Conservation (phyloP, 768 basidiomycete genomes). For the Suillus alpinus region DNA sequence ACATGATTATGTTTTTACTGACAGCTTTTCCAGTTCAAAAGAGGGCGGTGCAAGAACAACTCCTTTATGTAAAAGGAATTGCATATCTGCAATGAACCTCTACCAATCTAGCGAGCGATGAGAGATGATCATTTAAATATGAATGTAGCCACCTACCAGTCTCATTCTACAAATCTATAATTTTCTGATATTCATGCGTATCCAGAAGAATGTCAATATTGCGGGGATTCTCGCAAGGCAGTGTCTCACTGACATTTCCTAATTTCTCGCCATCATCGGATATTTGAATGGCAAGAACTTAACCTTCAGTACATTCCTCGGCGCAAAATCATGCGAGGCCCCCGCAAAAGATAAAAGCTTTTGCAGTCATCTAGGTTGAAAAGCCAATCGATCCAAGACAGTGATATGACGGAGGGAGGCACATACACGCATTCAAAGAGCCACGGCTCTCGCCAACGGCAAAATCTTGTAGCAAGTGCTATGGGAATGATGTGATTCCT, state of each 20-base stretch:
- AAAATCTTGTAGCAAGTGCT: slow-evolving; percentile 20
- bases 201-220: neutral
- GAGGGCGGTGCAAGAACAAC: too few relatives aligned
- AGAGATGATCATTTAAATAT: neutral
- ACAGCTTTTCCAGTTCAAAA: too few relatives aligned
- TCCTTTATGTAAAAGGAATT: too few relatives aligned
- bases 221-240: neutral
- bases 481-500: slow-evolving; percentile 12
- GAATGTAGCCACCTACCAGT: neutral
- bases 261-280: neutral
- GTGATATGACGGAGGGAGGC: neutral
- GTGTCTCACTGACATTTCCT: neutral
- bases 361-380: neutral
- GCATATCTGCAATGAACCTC: neutral
- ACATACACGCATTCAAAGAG: neutral
- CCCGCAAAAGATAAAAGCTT: neutral
- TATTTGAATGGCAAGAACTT: neutral
- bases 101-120: neutral
- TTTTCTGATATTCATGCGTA: neutral
- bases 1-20: too few relatives aligned
- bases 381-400: neutral
- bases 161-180: neutral
- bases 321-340: neutral
- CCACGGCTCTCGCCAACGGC: neutral
- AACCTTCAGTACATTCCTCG: neutral